Evolutionary conservation across 2,329 filamentous ascomycete species (phyloP), one percentile per base, ranked within the genome.

Genomic region (Sphaerulina musiva): DNA sequence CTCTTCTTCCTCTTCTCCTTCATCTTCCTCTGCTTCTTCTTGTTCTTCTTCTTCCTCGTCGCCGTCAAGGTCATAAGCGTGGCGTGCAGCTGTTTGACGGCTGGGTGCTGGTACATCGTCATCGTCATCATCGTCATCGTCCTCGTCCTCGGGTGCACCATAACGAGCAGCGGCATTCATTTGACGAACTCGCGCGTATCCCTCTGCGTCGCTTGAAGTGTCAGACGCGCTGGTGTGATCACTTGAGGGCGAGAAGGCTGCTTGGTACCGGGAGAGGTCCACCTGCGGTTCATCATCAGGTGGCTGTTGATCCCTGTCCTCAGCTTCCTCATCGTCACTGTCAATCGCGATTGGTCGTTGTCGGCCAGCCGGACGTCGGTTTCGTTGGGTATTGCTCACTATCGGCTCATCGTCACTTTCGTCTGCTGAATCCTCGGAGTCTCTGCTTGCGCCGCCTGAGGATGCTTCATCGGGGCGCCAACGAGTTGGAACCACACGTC

Each of bases 341-440:
- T 51, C 47, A 32, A 58, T 41, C 26, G 54, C 50, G 34, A 53
- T 39, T 6, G 47, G 26, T 34, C 47, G 46, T 40, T 38, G 58
- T 12, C 31, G 51, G 20, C 53, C 39, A 1, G 53, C 39, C 41
- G 46, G 44, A 12, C 49, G 55, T 29, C 41, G 39, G 10, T 53
- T 36, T 39, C 51, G 46, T 46, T 32, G 47, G 36, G 53, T 23
- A 44, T 45, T 42, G 29, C 36, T 32, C 29, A 40, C 29, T 23
- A 56, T 56, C 8, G 61, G 57, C 14, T 55, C 55, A 4, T 60
- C 57, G 12, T 60, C 57, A 2, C 54, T 56, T 10, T 55, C 59
- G 14, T 54, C 56, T 23, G 58, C 59, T 11, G 48, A 56, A 10
- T 57, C 51, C 9, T 54, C 52, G 3, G 58, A 53, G 7, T 55